phyloP scores from a whole-genome alignment of 2,329 filamentous ascomycete species.

The Calonectria multiphialidica region DNA sequence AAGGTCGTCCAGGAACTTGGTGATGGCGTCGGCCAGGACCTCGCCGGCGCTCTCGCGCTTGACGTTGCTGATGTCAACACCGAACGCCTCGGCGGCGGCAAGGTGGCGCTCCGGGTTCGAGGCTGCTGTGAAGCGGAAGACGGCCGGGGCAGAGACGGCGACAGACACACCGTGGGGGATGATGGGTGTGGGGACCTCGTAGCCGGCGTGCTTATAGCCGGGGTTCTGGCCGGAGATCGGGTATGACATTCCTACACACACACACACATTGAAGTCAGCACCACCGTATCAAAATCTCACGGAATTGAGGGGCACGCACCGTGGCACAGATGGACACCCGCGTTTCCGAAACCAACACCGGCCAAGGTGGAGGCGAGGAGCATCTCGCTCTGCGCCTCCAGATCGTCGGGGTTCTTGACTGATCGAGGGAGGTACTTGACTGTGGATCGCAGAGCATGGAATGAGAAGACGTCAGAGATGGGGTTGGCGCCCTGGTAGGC shows the following conservation, averaged over 20 bases:
- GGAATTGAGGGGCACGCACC: constrained; percentile 53
- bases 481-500: constrained; percentile 98
- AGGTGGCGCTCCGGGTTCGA: constrained; percentile 95
- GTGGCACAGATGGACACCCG: constrained; percentile 86
- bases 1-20: constrained; percentile 82
- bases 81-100: constrained; percentile 89
- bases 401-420: constrained; percentile 88
- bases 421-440: constrained; percentile 94
- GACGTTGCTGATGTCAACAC: constrained; percentile 88
- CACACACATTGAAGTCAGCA: not conserved
- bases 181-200: constrained; percentile 79
- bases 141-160: constrained; percentile 91
- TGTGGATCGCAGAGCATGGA: constrained; percentile 85
- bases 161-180: constrained; percentile 98
- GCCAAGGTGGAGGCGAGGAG: constrained; percentile 93
- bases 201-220: constrained; percentile 88
- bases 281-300: not conserved
- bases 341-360: constrained; percentile 97
- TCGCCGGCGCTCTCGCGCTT: constrained; percentile 92
- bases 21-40: constrained; percentile 85
- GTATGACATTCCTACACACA: constrained; percentile 84
- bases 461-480: constrained; percentile 96
- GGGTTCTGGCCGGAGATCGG: constrained; percentile 97
- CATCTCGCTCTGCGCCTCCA: constrained; percentile 96
- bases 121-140: constrained; percentile 92